Evolutionary conservation across 805 yeast genomes (phyloP).

Genomic region (Millerozyma miso): DNA sequence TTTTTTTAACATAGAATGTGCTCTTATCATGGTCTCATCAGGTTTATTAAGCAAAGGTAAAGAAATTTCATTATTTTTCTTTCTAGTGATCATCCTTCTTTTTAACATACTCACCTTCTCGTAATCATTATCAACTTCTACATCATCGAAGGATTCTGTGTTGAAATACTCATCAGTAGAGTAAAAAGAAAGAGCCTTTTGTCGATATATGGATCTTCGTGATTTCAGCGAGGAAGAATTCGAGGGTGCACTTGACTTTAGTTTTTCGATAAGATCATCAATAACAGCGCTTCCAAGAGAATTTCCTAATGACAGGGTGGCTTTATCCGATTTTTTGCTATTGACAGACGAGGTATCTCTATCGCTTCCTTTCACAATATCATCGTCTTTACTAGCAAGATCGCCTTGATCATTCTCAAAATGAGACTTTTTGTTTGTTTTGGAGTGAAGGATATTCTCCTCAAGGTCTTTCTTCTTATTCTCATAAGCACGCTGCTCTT

Average conservation of each 20-base stretch:
- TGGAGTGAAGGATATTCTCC: slow-evolving; percentile 12
- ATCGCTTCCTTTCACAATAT: not conserved
- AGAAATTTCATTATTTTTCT: slow-evolving; percentile 8
- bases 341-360: not conserved
- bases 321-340: not conserved
- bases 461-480: slow-evolving; percentile 32
- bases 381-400: not conserved
- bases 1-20: slow-evolving; percentile 38
- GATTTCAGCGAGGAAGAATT: slow-evolving; percentile 9
- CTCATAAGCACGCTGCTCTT: slow-evolving; percentile 54
- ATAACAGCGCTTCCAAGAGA: slow-evolving; percentile 20
- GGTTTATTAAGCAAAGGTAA: slow-evolving; percentile 7
- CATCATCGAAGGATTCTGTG: not conserved
- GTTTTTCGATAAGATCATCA: slow-evolving; percentile 27
- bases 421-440: slow-evolving; percentile 2
- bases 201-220: slow-evolving; percentile 20
- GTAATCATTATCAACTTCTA: slow-evolving; percentile 18
- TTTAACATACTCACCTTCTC: slow-evolving; percentile 37
- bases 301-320: not conserved
- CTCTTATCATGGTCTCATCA: slow-evolving; percentile 32
- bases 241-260: slow-evolving; percentile 26
- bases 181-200: slow-evolving; percentile 32
- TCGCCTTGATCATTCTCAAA: not conserved
- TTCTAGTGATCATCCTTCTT: slow-evolving; percentile 35
- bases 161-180: slow-evolving; percentile 20